These are phyloP conservation scores for Cydonia oblonga DNA, from an alignment of 331 rosid species.

Conservation along the genomic window DNA sequence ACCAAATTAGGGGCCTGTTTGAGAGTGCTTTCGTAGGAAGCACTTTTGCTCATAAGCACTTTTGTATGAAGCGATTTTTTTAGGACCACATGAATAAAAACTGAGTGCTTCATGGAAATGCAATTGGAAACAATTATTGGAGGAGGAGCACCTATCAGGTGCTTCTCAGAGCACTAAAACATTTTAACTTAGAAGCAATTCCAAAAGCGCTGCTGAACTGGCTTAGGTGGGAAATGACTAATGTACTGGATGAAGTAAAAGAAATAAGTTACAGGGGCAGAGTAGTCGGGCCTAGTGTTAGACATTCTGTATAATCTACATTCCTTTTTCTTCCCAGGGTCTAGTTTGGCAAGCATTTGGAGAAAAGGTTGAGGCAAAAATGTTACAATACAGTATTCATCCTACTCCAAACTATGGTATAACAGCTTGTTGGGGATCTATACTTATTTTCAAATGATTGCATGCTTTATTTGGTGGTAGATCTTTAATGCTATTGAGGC, in stretches of 20 bases:
- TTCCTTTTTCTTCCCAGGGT: constrained; percentile 28
- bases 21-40: not conserved
- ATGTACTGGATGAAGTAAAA: not conserved
- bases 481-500: not conserved
- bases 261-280: not conserved
- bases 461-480: not conserved
- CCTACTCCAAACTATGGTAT: constrained; percentile 34
- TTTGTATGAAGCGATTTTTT: no score
- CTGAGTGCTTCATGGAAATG: no score
- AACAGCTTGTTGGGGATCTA: not conserved
- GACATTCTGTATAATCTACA: not conserved
- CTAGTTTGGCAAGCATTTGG: constrained; percentile 37
- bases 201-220: no score
- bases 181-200: no score
- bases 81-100: no score
- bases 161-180: no score
- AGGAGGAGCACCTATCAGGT: no score
- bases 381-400: constrained; percentile 24
- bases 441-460: not conserved
- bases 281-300: not conserved
- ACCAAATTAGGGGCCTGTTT: not conserved
- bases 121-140: no score
- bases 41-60: not conserved
- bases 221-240: no score
- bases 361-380: constrained; percentile 38